Percentiles rank a stretch among this genome's conserved stretches.
These are phyloP conservation scores for Mycena sp. DNA, from an alignment of 1,284 basidiomycete genomes.

Conservation along the genomic window DNA sequence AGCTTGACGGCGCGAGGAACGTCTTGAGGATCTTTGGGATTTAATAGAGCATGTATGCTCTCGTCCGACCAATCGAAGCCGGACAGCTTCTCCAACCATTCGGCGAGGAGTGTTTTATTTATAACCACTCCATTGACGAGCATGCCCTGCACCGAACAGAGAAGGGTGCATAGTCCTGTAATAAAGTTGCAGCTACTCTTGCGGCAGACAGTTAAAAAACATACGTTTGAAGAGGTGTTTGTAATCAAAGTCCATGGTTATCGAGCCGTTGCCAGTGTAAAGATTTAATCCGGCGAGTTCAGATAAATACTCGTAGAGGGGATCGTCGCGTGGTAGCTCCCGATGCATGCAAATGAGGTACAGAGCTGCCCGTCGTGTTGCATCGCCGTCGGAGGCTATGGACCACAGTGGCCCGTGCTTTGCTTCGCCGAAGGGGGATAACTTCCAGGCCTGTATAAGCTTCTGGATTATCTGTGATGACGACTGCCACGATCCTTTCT, in stretches of 20 bases:
- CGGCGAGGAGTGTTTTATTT: neutral
- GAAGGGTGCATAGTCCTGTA: neutral
- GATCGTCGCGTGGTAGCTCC: constrained; percentile 10
- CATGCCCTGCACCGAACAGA: neutral
- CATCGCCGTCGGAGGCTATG: constrained; percentile 8
- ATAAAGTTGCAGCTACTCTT: too few relatives aligned
- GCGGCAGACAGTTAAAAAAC: too few relatives aligned
- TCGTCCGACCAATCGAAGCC: neutral
- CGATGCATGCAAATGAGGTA: constrained; percentile 15
- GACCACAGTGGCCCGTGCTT: neutral
- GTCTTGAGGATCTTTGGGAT: constrained; percentile 4
- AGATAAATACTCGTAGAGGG: neutral
- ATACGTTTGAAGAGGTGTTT: constrained; percentile 3
- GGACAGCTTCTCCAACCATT: neutral
- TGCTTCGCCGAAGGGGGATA: neutral
- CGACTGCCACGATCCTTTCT: neutral
- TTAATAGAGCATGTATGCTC: constrained; percentile 1
- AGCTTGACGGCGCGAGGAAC: neutral
- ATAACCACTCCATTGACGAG: neutral
- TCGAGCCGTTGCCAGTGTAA: neutral
- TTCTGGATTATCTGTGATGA: neutral
- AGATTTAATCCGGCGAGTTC: constrained; percentile 16
- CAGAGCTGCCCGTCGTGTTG: neutral
- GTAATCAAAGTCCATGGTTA: neutral
- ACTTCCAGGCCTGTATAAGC: constrained; percentile 9